These are phyloP conservation scores for Ogataea paraovalis DNA, from an alignment of 805 yeast species.

Conservation along the genomic window DNA sequence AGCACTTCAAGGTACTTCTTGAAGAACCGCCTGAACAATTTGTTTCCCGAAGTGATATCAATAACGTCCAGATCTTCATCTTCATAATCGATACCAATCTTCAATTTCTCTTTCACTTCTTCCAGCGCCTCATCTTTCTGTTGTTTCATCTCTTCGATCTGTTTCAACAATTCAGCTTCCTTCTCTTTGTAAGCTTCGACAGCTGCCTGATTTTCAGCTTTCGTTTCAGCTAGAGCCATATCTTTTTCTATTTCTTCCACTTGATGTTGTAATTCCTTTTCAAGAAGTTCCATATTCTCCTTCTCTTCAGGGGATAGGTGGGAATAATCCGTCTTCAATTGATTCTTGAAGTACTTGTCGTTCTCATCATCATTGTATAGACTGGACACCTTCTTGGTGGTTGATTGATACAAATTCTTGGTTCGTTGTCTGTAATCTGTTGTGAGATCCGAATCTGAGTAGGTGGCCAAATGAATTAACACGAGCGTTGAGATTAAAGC, in stretches of 20 bases:
- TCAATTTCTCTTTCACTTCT: not conserved
- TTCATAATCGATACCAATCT: conserved; percentile 2
- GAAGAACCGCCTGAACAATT: conserved; percentile 10
- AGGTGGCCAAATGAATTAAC: not conserved
- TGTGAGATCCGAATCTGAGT: not conserved
- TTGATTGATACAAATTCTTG: not conserved
- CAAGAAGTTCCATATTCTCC: not conserved
- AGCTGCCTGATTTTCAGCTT: not conserved
- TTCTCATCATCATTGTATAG: not conserved
- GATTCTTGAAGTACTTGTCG: not conserved
- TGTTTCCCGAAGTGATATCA: conserved; percentile 4
- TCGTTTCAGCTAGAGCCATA: not conserved
- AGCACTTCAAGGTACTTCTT: conserved; percentile 9
- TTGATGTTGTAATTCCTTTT: not conserved
- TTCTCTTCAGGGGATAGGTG: not conserved
- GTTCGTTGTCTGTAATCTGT: not conserved
- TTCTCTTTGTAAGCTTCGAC: not conserved
- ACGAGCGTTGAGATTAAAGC: not conserved
- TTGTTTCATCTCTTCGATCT: not conserved
- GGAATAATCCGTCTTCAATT: not conserved
- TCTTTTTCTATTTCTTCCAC: not conserved
- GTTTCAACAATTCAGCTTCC: not conserved
- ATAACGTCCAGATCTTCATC: conserved; percentile 2
- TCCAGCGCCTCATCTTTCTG: not conserved
- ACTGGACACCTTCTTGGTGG: not conserved